Percentiles rank a stretch among this genome's conserved stretches.
These are phyloP conservation scores for Neurospora sp. DNA, from an alignment of 495 filamentous ascomycete genomes.

Conservation along the genomic window DNA sequence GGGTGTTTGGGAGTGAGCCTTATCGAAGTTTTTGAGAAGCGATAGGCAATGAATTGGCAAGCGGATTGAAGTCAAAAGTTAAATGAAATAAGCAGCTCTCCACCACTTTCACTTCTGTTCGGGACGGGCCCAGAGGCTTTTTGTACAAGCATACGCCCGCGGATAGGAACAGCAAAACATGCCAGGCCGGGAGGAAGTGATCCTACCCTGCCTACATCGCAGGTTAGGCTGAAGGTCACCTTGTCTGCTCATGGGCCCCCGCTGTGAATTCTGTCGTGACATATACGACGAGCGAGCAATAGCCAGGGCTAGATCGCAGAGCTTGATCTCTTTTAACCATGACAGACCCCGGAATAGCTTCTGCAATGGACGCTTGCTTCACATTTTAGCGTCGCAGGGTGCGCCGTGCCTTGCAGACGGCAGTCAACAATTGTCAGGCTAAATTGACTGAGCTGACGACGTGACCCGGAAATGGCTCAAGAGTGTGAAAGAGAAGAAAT, in stretches of 20 bases:
- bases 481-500: not conserved
- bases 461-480: not conserved
- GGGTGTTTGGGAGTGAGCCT: not conserved
- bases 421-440: slow-evolving; percentile 13
- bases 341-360: not conserved
- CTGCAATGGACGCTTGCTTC: not conserved
- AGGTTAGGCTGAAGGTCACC: not conserved
- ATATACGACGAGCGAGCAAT: not conserved
- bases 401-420: slow-evolving; percentile 21
- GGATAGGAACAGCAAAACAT: not conserved
- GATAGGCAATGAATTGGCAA: not conserved
- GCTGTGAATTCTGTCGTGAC: not conserved
- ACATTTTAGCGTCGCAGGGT: not conserved
- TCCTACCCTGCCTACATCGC: not conserved
- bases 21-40: not conserved
- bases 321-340: not conserved
- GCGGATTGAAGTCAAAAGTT: not conserved
- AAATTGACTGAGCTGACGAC: slow-evolving; percentile 8
- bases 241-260: not conserved
- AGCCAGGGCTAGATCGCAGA: not conserved
- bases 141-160: not conserved
- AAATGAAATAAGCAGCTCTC: not conserved
- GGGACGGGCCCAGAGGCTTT: not conserved
- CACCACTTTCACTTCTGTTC: not conserved
- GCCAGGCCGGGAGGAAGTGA: not conserved